These are phyloP conservation scores for Phytophthora constricta DNA, from an alignment of 352 stramenopile genomes.

Conservation along the genomic window DNA sequence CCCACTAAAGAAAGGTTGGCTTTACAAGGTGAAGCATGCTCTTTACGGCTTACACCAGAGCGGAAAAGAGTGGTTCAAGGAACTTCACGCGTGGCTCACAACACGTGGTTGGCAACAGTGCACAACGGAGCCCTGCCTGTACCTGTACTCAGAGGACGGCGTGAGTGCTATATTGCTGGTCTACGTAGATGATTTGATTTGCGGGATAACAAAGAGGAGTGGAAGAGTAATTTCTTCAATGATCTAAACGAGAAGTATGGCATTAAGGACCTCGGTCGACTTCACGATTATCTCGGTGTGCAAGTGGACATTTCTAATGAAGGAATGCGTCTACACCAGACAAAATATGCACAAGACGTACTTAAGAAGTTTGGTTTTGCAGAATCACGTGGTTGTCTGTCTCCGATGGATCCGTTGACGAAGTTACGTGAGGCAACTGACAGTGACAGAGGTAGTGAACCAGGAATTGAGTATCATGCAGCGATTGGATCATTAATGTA, in stretches of 20 bases:
- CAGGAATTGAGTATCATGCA: not conserved
- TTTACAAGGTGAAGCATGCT: not conserved
- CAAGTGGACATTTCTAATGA: not conserved
- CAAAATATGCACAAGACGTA: not conserved
- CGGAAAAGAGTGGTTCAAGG: not conserved
- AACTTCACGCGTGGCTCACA: not conserved
- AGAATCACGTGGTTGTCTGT: not conserved
- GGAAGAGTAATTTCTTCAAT: not conserved
- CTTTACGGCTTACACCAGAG: not conserved
- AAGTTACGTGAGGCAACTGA: not conserved
- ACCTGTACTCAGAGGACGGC: not conserved
- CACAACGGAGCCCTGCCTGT: not conserved
- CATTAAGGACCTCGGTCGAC: not conserved
- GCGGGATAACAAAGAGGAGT: not conserved
- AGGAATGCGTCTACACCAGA: not conserved
- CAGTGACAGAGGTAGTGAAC: not conserved
- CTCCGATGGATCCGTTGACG: not conserved
- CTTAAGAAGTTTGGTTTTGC: not conserved
- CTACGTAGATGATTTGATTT: not conserved
- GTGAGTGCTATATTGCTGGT: not conserved
- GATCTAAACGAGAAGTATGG: not conserved
- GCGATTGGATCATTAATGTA: not conserved
- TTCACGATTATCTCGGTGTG: too few species aligned
- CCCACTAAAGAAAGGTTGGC: not conserved
- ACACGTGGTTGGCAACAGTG: not conserved